Conservation (phyloP, 371 early-diverging fungal genomes). For the Lichtheimia hyalospora region DNA sequence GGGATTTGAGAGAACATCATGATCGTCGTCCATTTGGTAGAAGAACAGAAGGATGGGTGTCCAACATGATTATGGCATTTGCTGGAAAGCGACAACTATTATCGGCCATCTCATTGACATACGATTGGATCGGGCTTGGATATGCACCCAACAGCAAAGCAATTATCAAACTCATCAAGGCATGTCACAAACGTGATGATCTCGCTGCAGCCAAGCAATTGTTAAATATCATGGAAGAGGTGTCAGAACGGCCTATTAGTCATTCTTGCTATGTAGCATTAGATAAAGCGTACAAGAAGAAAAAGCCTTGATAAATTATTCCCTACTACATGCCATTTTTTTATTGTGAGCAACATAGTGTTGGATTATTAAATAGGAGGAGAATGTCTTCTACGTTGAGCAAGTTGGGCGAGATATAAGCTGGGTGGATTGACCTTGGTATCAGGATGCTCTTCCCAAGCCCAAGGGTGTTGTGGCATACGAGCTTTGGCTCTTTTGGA, state of each 20-base stretch:
- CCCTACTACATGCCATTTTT: too few relatives aligned
- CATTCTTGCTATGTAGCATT: not conserved
- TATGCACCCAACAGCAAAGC: slow-evolving; percentile 11
- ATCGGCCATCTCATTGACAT: slow-evolving; percentile 18
- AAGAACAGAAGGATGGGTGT: slow-evolving; percentile 3
- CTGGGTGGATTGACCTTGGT: slow-evolving; percentile 44
- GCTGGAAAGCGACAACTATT: slow-evolving; percentile 12
- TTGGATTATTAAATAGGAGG: too few relatives aligned
- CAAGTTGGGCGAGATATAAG: slow-evolving; percentile 41
- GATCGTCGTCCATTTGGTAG: slow-evolving; percentile 2
- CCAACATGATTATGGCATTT: slow-evolving; percentile 8
- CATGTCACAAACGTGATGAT: slow-evolving; percentile 9
- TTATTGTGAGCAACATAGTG: too few relatives aligned
- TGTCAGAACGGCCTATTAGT: not conserved
- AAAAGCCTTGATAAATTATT: not conserved
- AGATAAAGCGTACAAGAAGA: not conserved
- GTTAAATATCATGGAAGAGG: slow-evolving; percentile 8
- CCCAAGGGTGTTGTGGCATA: slow-evolving; percentile 30
- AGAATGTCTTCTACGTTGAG: slow-evolving; percentile 17
- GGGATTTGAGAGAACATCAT: slow-evolving; percentile 13
- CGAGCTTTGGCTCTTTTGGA: slow-evolving; percentile 34
- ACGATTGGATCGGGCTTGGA: slow-evolving; percentile 15
- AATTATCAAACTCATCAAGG: slow-evolving; percentile 10
- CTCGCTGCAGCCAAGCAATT: slow-evolving; percentile 15
- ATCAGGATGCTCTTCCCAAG: slow-evolving; percentile 44